Base-by-base conservation (phyloP, 1,284 basidiomycete genomes). In the Marasmius fiardii region DNA sequence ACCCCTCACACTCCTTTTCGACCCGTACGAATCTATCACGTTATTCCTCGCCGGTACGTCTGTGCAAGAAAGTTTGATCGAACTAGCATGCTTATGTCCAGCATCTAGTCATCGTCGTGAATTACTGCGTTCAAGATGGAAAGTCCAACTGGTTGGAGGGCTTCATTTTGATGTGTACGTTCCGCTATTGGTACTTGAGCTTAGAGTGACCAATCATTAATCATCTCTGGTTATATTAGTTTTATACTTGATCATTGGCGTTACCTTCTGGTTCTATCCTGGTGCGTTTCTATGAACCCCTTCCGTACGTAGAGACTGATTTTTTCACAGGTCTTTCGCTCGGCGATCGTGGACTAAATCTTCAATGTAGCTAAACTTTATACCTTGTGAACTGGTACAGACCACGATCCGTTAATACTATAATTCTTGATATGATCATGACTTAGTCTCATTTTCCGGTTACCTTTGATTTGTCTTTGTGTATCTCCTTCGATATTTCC, bases 11-110 rank as follows among this genome's bases (percentile, higher is more conserved):
- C 70, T 92, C 4, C 73, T 92, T 26, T 92, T 93, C 65, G 91
- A 93, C 65, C 88, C 90, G 0, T 91, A 90, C 63, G 86, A 93
- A 69, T 89, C 88, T 7, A 74, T 89, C 41, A 80, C 82, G 47
- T 62, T 74, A 1, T 73, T 85, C 62, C 71, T 89, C 45, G 75
- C 82, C 11, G 71, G 73, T 71, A 18, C 18, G 53, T 58, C n/a
- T n/a, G n/a, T n/a, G n/a, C n/a, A n/a, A n/a, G n/a, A n/a, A n/a
- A n/a, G n/a, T n/a, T n/a, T n/a, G n/a, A n/a, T n/a, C n/a, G n/a
- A 60, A 69, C 10, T 66, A 63, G 43, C 55, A 67, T 12, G 64
- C 66, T 54, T 64, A 67, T 69, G 35, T 28, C 55, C 41, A 33
- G 39, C 33, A 54, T 55, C n/a, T 55, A 78, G 80, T 89, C 18